These are phyloP conservation scores for Sarocladium kiliense DNA, from an alignment of 2,329 filamentous ascomycete genomes.

Conservation along the genomic window DNA sequence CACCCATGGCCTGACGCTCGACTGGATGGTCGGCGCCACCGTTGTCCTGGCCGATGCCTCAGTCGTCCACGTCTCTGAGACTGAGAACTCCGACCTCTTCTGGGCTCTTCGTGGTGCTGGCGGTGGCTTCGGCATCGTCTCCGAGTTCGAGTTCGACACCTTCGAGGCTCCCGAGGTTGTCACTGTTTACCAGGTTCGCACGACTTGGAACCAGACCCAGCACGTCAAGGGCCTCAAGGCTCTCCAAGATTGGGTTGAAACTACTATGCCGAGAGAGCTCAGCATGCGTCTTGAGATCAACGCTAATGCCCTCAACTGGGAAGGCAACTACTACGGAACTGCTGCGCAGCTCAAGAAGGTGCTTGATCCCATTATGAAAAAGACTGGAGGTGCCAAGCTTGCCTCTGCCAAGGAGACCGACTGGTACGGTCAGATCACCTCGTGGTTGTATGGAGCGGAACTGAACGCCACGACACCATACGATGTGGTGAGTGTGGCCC, in stretches of 20 bases:
- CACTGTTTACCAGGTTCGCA: conserved; percentile 13
- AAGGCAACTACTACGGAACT: background rate
- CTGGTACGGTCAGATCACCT: background rate
- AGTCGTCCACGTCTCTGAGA: conserved; percentile 23
- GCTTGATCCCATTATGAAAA: conserved; percentile 3
- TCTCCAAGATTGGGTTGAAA: conserved; percentile 5
- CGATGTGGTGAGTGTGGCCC: background rate
- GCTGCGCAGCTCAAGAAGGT: background rate
- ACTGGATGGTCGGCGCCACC: conserved; percentile 28
- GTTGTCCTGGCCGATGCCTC: conserved; percentile 31
- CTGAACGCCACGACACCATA: conserved; percentile 4
- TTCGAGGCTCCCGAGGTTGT: conserved; percentile 28
- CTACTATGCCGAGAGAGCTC: background rate
- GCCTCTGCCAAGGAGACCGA: background rate
- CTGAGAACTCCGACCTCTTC: conserved; percentile 33
- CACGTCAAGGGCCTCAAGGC: background rate
- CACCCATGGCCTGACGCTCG: conserved; percentile 23
- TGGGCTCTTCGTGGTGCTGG: conserved; percentile 38
- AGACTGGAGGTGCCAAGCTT: background rate
- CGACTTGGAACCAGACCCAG: conserved; percentile 3
- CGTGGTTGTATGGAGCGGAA: background rate
- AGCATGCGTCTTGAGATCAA: conserved; percentile 5
- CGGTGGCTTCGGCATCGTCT: conserved; percentile 35
- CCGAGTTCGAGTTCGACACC: conserved; percentile 33
- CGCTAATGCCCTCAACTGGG: conserved; percentile 1